Evolutionary conservation across 1,284 basidiomycete genomes (phyloP).

Genomic region (Sanghuangporus baumii): DNA sequence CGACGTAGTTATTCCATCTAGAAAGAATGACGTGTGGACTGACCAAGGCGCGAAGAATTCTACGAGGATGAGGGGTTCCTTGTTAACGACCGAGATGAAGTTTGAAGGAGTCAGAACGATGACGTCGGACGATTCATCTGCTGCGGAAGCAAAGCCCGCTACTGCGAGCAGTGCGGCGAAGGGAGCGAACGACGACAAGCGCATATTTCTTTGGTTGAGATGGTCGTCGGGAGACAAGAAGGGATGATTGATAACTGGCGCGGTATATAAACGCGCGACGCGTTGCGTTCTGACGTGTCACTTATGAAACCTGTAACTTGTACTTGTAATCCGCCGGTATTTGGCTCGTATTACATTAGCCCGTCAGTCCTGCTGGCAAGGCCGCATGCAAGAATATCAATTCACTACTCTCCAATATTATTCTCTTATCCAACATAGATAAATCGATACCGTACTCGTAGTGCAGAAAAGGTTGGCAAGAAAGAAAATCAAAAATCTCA

Average conservation of each 20-base stretch:
- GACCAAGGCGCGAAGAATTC: constrained; percentile 96
- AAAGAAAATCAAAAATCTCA: not conserved
- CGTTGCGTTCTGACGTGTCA: constrained; percentile 1
- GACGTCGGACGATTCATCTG: constrained; percentile 69
- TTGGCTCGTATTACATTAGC: no score
- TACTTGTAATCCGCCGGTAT: not conserved
- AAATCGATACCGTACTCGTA: no score
- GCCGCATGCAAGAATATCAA: constrained; percentile 1
- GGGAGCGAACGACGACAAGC: constrained; percentile 48
- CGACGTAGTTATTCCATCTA: not conserved
- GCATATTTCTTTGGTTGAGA: constrained; percentile 41
- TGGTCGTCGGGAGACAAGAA: constrained; percentile 2
- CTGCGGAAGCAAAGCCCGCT: constrained; percentile 49
- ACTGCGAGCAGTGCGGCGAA: constrained; percentile 49
- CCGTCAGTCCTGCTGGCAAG: not conserved
- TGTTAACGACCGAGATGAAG: constrained; percentile 68
- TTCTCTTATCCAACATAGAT: not conserved
- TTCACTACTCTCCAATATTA: constrained; percentile 2
- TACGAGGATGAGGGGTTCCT: constrained; percentile 80
- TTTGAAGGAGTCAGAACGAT: constrained; percentile 64
- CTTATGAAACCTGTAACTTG: not conserved
- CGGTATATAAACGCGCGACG: constrained; percentile 1
- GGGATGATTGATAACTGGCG: not conserved
- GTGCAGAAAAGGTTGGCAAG: not conserved
- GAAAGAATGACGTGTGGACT: constrained; percentile 9